Percentiles rank a stretch among this genome's conserved stretches.
Evolutionary conservation across 2,329 filamentous ascomycete genomes (phyloP).

Genomic region (Talaromyces sp.): DNA sequence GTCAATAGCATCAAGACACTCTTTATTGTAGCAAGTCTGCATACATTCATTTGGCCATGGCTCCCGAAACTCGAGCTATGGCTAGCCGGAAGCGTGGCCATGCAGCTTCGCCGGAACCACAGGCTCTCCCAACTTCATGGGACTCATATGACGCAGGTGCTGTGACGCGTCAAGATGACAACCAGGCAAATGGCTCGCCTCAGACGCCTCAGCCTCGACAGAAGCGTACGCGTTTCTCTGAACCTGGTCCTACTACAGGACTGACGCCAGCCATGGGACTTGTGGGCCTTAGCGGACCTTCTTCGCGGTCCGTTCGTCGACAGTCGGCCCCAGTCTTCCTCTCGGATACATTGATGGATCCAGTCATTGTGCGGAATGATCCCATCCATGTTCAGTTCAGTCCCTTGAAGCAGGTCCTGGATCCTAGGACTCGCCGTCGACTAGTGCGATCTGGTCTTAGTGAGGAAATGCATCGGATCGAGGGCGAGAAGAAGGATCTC

Average conservation of each 20-base stretch:
- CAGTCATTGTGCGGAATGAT: slow-evolving; percentile 20
- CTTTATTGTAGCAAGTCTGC: not conserved
- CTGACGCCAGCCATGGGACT: slow-evolving; percentile 44
- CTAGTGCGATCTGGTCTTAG: slow-evolving; percentile 45
- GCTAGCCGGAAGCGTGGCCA: not conserved
- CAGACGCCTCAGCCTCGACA: slow-evolving; percentile 32
- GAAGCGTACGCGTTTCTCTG: slow-evolving; percentile 48
- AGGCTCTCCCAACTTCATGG: not conserved
- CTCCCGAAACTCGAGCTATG: not conserved
- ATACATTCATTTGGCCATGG: not conserved
- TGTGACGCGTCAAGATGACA: not conserved
- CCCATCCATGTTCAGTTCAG: slow-evolving; percentile 42
- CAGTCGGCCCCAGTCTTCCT: slow-evolving; percentile 33
- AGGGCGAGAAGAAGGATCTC: slow-evolving; percentile 26
- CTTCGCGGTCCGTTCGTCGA: slow-evolving; percentile 30
- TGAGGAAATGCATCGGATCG: slow-evolving; percentile 45
- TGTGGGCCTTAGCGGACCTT: slow-evolving; percentile 26
- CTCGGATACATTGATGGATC: slow-evolving; percentile 23
- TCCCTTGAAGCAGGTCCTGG: slow-evolving; percentile 43
- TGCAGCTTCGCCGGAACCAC: not conserved
- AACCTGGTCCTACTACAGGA: slow-evolving; percentile 41
- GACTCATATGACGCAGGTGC: not conserved
- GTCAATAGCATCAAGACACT: not conserved
- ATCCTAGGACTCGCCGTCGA: slow-evolving; percentile 41
- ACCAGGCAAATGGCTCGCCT: not conserved